Evolutionary conservation across 306 rosid species (phyloP), one percentile per base, ranked within the genome.

Genomic region (Prunus dulcis): DNA sequence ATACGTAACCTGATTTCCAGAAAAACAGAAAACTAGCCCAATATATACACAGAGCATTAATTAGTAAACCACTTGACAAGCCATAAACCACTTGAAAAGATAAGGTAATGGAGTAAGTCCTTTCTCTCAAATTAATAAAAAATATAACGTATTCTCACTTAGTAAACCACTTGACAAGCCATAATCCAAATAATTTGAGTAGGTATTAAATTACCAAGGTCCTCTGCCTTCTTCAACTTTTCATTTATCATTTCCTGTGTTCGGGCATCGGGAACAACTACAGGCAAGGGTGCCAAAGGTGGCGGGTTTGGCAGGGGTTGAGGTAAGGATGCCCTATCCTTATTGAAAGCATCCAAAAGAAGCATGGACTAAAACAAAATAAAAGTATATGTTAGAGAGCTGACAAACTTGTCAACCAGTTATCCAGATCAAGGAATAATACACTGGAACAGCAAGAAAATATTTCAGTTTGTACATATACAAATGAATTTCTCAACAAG

Each of bases 231-330:
- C 80, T 91, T 96, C 82, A 96, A 81, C 87, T 96, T 96, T 71
- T 96, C 99, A 92, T 96, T 96, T 83, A 96, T 96, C 99, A 96
- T 88, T 83, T 96, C 99, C 73, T 96, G 99, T 3, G 91, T 96
- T 60, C 89, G 89, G 79, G 98, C 82, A 81, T 96, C 99, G 19
- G 98, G 98, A 64, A 96, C 86, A 69, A 79, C 87, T 49, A 84
- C 87, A 72, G 99, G 99, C 82, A 93, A 23, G 56, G 98, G 92
- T 34, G 96, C 97, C 84, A 95, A 69, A 56, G 99, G 93, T 1
- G 96, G 96, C 20, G 99, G 96, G 69, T 95, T 95, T 67, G 97
- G 92, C 73, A 89, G 80, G 28, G 97, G 96, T 82, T 93, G 97
- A 84, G 98, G 99, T 80, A 96, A 83, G 55, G 98, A 84, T 76